Percentiles rank a stretch among this genome's conserved stretches.
phyloP scores from a whole-genome alignment of 805 yeast species.

The Wickerhamomyces rabaulensis region DNA sequence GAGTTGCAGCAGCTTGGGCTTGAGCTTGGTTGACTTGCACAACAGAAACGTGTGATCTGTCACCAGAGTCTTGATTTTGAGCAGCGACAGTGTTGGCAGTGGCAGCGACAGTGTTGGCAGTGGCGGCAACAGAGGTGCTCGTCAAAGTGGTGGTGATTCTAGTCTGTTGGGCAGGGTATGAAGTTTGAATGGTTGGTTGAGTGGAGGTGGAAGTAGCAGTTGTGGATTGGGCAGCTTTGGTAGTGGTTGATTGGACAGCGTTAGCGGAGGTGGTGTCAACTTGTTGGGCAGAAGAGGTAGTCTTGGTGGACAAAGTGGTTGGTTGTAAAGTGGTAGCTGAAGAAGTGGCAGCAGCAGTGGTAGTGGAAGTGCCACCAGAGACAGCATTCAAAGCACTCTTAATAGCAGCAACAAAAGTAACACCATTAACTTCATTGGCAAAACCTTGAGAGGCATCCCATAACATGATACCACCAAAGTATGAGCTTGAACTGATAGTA shows the following conservation, averaged over 20 bases:
- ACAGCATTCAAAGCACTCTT: conserved; percentile 34
- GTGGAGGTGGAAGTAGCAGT: conserved; percentile 1
- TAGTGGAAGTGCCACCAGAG: conserved; percentile 12
- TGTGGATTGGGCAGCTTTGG: neutral
- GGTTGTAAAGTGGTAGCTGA: conserved; percentile 5
- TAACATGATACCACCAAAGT: conserved; percentile 82
- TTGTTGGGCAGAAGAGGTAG: conserved; percentile 3
- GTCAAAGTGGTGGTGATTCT: neutral
- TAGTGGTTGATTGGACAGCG: conserved; percentile 7
- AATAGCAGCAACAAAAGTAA: conserved; percentile 37
- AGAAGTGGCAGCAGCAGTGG: conserved; percentile 7
- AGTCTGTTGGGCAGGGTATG: neutral
- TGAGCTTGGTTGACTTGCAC: neutral
- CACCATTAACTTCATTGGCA: conserved; percentile 40
- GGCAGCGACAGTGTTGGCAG: neutral
- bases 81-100: neutral
- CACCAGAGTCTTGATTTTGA: neutral
- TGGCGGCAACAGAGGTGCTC: neutral
- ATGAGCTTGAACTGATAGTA: conserved; percentile 63
- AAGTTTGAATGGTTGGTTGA: neutral
- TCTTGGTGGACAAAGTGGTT: conserved; percentile 6
- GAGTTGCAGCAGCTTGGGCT: conserved; percentile 2
- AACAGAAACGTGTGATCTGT: neutral
- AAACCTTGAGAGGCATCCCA: conserved; percentile 89
- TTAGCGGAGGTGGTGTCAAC: neutral